phyloP scores from a whole-genome alignment of 208 protist genomes.

The Porcisia hertigi region DNA sequence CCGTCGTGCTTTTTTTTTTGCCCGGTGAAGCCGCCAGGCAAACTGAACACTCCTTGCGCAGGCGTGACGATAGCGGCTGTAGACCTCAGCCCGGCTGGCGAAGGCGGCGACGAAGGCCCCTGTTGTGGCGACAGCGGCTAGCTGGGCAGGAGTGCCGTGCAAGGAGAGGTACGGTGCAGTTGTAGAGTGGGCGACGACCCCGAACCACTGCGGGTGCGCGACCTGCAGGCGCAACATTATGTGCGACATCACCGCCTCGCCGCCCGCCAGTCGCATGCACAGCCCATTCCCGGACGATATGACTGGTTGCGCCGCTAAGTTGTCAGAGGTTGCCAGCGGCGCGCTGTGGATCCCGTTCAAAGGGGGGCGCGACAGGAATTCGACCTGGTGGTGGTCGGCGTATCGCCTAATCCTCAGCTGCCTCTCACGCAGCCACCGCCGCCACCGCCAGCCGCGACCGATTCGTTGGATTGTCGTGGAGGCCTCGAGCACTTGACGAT shows the following conservation, averaged over 20 bases:
- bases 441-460: slow-evolving; percentile 44
- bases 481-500: slow-evolving; percentile 40
- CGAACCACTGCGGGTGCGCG: slow-evolving; percentile 50
- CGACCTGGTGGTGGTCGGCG: slow-evolving; percentile 25
- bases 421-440: slow-evolving; percentile 35
- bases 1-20: background rate
- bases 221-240: slow-evolving; percentile 31
- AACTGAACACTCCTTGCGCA: slow-evolving; percentile 47
- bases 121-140: slow-evolving; percentile 19
- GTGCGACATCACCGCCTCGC: slow-evolving; percentile 23
- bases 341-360: background rate
- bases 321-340: background rate
- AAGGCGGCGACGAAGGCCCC: slow-evolving; percentile 40
- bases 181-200: slow-evolving; percentile 5
- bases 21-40: slow-evolving; percentile 18
- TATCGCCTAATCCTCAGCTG: slow-evolving; percentile 14
- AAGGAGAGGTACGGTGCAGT: slow-evolving; percentile 7
- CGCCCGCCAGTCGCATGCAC: slow-evolving; percentile 14
- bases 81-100: slow-evolving; percentile 28
- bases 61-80: slow-evolving; percentile 31
- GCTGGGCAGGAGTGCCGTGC: slow-evolving; percentile 18
- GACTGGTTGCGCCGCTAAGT: background rate
- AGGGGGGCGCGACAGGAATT: slow-evolving; percentile 22
- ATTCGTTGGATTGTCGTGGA: slow-evolving; percentile 57
- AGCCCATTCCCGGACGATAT: slow-evolving; percentile 16